Conservation (phyloP, 2,329 filamentous ascomycete genomes). For the Pestalotiopsis sp. region DNA sequence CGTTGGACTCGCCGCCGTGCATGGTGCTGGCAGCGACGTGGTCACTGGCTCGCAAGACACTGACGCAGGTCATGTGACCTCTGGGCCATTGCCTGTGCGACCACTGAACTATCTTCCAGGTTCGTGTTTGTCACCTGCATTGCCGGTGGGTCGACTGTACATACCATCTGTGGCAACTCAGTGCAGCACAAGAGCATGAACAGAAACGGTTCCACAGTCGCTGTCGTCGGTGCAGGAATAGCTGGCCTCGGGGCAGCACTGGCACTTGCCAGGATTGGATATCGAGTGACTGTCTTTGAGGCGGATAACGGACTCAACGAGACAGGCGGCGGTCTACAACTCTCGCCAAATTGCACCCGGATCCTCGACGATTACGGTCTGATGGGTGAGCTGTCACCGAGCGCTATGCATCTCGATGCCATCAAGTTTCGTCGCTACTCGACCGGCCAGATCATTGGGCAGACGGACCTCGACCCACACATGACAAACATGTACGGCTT, state of each 20-base stretch:
- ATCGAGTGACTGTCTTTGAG: neutral
- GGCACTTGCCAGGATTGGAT: neutral
- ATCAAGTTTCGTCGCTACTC: conserved; percentile 2
- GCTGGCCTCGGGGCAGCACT: conserved; percentile 3
- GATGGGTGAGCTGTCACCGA: neutral
- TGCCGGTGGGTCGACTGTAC: too few species aligned
- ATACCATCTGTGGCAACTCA: too few species aligned
- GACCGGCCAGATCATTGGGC: neutral
- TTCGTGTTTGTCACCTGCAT: too few species aligned
- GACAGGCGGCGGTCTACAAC: neutral
- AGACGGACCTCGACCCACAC: neutral
- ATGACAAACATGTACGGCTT: neutral
- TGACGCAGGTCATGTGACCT: too few species aligned
- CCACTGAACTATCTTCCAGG: too few species aligned
- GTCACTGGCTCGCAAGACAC: too few species aligned
- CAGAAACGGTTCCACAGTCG: neutral
- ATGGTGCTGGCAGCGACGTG: too few species aligned
- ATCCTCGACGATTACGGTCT: neutral
- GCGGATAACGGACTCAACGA: neutral
- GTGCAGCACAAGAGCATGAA: neutral
- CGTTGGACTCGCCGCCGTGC: too few species aligned
- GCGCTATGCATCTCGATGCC: neutral
- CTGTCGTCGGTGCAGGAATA: neutral
- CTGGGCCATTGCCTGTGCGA: too few species aligned
- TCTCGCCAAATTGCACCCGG: neutral